Base-by-base conservation (phyloP, 148 eudicot genomes). In the Selenicereus undatus region DNA sequence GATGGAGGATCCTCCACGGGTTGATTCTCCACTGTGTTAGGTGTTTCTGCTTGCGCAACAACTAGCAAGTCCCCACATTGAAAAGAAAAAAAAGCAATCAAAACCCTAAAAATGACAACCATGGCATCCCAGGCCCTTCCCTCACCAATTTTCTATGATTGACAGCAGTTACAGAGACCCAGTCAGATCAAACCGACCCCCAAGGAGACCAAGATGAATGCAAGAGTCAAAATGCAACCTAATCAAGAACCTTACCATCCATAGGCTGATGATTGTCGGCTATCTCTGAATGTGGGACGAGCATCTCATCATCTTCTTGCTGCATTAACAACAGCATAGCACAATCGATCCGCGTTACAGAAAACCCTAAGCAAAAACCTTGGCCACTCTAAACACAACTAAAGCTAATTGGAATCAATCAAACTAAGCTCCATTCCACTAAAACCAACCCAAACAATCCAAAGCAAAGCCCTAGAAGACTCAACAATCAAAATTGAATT, bases 271-370 rank as follows among this genome's bases (percentile, higher is more conserved):
- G 91, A 58, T 90, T 84, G 78, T 86, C 91, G 52, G 88, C 84
- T 29, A 88, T 35, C 43, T 94, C 92, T 0, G 93, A 78, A 84
- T 88, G 91, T 11, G 98, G 96, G 22, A 93, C 94, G 22, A 94
- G 98, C 96, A 94, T 94, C 89, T 92, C 94, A 11, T 91, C 96
- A 56, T 92, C 98, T 75, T 90, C 98, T 78, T 88, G 95, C 93
- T 90, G 88, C 88, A 80, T 65, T 71, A 81, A 79, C 39, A 73
- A 80, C 42, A 79, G 45, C 71, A 75, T 56, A 20, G 54, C 65
- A 80, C 60, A 86, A 68, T 82, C 80, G 86, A 84, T 80, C 83
- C 81, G 56, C 65, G 73, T 73, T 32, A 77, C 52, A 72, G n/a
- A 48, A 74, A 80, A 78, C 78, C 77, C 80, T 71, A 78, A 76